Evolutionary conservation across 345 rosid genomes (phyloP).

Genomic region (Pistacia integerrima): DNA sequence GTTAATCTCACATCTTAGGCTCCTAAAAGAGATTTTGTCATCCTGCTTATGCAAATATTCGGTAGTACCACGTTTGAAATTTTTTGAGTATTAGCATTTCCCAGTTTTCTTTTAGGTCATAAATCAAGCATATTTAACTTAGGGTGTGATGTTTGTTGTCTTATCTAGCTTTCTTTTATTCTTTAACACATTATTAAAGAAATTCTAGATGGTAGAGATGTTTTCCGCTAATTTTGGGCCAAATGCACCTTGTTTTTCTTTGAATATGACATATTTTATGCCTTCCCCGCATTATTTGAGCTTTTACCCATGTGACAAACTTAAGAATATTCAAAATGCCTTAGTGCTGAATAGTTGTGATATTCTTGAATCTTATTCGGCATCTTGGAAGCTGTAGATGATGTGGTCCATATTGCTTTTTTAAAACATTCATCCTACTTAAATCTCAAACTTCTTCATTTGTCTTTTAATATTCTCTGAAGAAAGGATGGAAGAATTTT

Average conservation of each 20-base stretch:
- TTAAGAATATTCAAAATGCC: neutral
- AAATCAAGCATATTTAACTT: neutral
- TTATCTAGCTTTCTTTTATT: neutral
- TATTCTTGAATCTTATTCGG: neutral
- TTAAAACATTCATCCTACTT: neutral
- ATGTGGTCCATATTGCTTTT: neutral
- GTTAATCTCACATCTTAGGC: neutral
- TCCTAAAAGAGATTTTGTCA: neutral
- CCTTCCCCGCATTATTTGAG: slow-evolving; percentile 1
- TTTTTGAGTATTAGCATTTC: neutral
- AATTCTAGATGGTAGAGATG: neutral
- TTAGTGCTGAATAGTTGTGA: neutral
- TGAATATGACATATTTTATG: neutral
- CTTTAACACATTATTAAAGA: neutral
- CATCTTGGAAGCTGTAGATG: neutral
- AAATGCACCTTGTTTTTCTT: neutral
- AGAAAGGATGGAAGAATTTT: neutral
- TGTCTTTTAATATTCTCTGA: neutral
- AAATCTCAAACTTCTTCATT: neutral
- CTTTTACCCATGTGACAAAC: neutral
- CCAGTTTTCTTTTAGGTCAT: neutral
- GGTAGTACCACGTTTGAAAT: neutral
- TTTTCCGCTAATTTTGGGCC: neutral
- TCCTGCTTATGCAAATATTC: neutral
- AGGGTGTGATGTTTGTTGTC: neutral